Base-by-base conservation (phyloP, 805 yeast genomes). In the Suhomyces prunicola region DNA sequence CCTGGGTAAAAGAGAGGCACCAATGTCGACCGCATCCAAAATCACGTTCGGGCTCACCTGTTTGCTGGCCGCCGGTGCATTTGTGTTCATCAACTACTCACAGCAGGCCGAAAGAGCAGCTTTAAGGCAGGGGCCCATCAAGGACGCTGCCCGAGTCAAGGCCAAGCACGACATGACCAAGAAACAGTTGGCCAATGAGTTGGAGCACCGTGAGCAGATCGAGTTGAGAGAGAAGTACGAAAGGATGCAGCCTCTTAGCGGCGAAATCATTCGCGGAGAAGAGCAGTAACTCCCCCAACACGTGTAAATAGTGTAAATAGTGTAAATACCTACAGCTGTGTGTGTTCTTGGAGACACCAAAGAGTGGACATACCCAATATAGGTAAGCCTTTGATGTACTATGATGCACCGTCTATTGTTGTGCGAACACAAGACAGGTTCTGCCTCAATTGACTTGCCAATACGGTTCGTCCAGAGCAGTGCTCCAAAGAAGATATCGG, bases 11-110 rank as follows among this genome's bases (percentile, higher is more conserved):
- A 24, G 7, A 13, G 36, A 5, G 6, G 17, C 17, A n/a, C 17
- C 6, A 2, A 89, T 90, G 97, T 88, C 96, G 29, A 80, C 87
- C 48, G 89, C 92, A 1, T 84, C 96, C 35, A 90, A 87, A 66
- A 69, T 86, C 29, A 90, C 96, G 3, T 77, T 90, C 41, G 91
- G 81, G 0, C 58, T 79, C 10, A 77, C 90, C 13, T 73, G 83
- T 24, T 60, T 77, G 1, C 71, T 82, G 48, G 83, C 90, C 2
- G 82, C 74, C 0, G 80, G 78, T 2, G 79, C 94, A 0, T 83
- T 86, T 19, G 68, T 80, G 4, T 88, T 86, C 64, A 93, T 90
- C 44, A 88, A 86, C 68, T 78, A 77, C 53, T 78, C 86, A 44
- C 96, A 90, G 60, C 80, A 80, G 39, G 70, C 79, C 56, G 96